These are phyloP conservation scores for Termitomyces sp. DNA, from an alignment of 768 basidiomycete species.

Conservation along the genomic window DNA sequence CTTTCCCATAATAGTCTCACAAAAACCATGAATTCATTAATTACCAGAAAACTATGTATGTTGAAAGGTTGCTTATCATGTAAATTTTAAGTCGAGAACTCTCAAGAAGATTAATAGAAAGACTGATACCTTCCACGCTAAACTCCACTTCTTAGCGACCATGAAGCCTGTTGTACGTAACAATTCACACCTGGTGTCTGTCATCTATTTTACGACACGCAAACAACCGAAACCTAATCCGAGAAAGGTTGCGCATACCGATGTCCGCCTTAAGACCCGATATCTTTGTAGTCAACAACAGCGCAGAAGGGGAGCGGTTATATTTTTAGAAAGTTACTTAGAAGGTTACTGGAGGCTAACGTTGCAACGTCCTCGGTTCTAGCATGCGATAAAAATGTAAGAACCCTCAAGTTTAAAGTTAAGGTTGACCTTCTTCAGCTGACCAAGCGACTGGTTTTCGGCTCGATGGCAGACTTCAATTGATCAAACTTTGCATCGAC, in stretches of 20 bases:
- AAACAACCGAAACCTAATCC: not conserved
- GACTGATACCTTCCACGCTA: not conserved
- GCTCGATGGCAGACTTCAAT: not conserved
- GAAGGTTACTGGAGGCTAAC: not conserved
- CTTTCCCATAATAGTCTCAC: no score
- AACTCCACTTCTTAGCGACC: not conserved
- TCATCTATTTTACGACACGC: not conserved
- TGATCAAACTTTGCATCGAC: not conserved
- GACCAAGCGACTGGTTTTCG: not conserved
- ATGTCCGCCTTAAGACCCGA: slow-evolving; percentile 1
- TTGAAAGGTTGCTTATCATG: not conserved
- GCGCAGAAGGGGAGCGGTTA: not conserved
- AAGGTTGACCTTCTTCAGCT: slow-evolving; percentile 1
- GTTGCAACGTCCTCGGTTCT: slow-evolving; percentile 1
- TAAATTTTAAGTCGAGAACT: not conserved
- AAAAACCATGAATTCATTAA: no score
- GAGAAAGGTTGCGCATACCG: not conserved
- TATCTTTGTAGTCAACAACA: not conserved
- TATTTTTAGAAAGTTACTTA: not conserved
- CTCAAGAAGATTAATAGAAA: not conserved
- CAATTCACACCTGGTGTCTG: not conserved
- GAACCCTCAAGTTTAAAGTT: slow-evolving; percentile 1
- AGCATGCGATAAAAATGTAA: not conserved
- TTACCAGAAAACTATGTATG: no score
- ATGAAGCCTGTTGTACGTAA: not conserved